A percentile compares a stretch with the other conserved stretches of the same genome.
Conservation (phyloP, 192 early-diverging fungal species). For the Spinellus fusiger region DNA sequence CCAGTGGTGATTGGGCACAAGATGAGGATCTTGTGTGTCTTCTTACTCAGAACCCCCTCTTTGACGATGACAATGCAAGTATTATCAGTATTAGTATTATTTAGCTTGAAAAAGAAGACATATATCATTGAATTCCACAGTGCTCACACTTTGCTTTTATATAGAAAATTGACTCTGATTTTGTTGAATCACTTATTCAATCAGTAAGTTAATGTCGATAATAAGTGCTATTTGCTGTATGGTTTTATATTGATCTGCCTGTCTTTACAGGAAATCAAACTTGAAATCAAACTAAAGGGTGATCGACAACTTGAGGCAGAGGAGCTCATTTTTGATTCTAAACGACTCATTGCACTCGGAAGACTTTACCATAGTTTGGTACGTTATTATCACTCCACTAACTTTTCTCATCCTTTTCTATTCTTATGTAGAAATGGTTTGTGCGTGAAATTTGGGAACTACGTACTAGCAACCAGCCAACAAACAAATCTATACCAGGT, state of each 20-base stretch:
- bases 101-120: too few relatives aligned
- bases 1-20: conserved; percentile 42
- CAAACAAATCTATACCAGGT: not conserved
- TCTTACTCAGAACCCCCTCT: conserved; percentile 36
- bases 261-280: conserved; percentile 56
- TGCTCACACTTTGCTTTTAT: too few relatives aligned
- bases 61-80: conserved; percentile 29
- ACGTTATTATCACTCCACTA: conserved; percentile 31
- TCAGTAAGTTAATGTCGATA: conserved; percentile 11
- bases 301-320: conserved; percentile 69
- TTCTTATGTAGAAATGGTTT: conserved; percentile 60
- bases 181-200: conserved; percentile 26
- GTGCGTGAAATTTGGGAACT: conserved; percentile 48
- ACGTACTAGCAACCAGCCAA: conserved; percentile 14
- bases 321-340: conserved; percentile 84
- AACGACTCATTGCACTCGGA: conserved; percentile 65
- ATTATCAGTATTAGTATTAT: not conserved
- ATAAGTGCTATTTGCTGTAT: too few relatives aligned
- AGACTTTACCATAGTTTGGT: conserved; percentile 82
- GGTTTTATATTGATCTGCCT: not conserved
- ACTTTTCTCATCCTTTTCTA: conserved; percentile 25
- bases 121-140: too few relatives aligned
- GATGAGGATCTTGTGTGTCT: conserved; percentile 37
- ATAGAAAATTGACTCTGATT: conserved; percentile 23
- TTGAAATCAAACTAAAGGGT: conserved; percentile 72